Evolutionary conservation across 495 filamentous ascomycete genomes (phyloP).

Genomic region (Rostrohypoxylon terebratum): DNA sequence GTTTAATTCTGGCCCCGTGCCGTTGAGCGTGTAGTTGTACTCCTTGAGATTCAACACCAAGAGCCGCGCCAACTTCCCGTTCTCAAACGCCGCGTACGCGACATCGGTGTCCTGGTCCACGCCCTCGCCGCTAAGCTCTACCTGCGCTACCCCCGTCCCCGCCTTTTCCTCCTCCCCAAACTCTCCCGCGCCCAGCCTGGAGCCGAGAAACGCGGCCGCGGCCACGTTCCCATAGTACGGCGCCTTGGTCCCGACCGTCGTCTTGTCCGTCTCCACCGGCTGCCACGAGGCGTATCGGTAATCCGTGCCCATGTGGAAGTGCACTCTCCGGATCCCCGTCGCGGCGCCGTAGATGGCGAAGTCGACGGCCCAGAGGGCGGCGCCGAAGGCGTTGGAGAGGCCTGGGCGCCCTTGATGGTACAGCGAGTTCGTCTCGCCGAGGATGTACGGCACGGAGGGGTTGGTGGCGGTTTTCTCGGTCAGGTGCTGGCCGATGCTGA

Average conservation of each 20-base stretch:
- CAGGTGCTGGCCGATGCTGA: conserved; percentile 61
- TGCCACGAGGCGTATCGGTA: conserved; percentile 71
- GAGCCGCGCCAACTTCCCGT: conserved; percentile 58
- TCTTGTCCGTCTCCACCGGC: conserved; percentile 65
- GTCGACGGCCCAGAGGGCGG: conserved; percentile 76
- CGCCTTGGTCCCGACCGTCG: conserved; percentile 69
- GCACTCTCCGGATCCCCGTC: conserved; percentile 67
- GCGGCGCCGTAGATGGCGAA: conserved; percentile 71
- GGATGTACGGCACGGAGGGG: conserved; percentile 65
- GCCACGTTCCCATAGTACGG: conserved; percentile 76
- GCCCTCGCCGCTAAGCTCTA: conserved; percentile 55
- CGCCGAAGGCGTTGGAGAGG: conserved; percentile 76
- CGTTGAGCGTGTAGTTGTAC: conserved; percentile 69
- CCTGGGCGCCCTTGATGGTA: conserved; percentile 73
- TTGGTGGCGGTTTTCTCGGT: conserved; percentile 58
- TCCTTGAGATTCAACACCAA: conserved; percentile 69
- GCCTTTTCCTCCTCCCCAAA: conserved; percentile 28
- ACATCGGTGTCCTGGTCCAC: conserved; percentile 44
- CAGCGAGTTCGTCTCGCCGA: conserved; percentile 75
- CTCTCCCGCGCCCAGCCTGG: background rate
- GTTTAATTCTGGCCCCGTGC: conserved; percentile 49
- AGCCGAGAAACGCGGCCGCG: conserved; percentile 67
- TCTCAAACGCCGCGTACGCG: conserved; percentile 68
- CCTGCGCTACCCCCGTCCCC: conserved; percentile 48
- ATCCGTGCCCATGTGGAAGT: conserved; percentile 76